A percentile compares a stretch with the other conserved stretches of the same genome.
Evolutionary conservation across 106 monocot genomes (phyloP).

Genomic region (Gastrodia elata): DNA sequence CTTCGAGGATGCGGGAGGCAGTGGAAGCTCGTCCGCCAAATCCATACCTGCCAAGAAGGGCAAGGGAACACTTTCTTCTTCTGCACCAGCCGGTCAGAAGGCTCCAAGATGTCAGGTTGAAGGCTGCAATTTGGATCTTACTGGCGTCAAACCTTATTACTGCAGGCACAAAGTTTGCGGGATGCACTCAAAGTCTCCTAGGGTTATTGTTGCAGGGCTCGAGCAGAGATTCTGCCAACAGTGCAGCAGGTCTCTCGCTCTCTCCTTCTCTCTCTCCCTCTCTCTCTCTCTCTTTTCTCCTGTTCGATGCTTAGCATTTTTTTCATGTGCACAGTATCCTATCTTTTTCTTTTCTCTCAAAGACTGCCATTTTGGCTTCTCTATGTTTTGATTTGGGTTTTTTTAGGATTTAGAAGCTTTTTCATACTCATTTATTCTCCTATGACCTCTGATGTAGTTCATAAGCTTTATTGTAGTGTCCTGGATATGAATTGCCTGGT

Average conservation of each 20-base stretch:
- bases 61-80: constrained; percentile 14
- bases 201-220: constrained; percentile 46
- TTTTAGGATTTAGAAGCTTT: background rate
- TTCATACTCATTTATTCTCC: background rate
- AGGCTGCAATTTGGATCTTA: constrained; percentile 56
- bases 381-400: background rate
- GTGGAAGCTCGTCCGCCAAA: constrained; percentile 13
- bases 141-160: constrained; percentile 50
- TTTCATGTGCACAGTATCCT: too few species aligned
- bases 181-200: constrained; percentile 50
- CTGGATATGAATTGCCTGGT: background rate
- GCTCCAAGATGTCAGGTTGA: constrained; percentile 66
- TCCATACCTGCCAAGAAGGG: constrained; percentile 24
- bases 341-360: background rate
- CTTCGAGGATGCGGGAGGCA: constrained; percentile 51
- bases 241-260: constrained; percentile 32
- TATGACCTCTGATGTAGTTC: background rate
- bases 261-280: background rate
- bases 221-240: constrained; percentile 78
- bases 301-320: background rate
- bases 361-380: background rate
- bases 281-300: background rate
- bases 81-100: constrained; percentile 7
- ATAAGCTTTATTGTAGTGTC: background rate
- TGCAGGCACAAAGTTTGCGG: constrained; percentile 63